Evolutionary conservation across 208 protist genomes (phyloP).

Genomic region (Trypanosoma cruzi): DNA sequence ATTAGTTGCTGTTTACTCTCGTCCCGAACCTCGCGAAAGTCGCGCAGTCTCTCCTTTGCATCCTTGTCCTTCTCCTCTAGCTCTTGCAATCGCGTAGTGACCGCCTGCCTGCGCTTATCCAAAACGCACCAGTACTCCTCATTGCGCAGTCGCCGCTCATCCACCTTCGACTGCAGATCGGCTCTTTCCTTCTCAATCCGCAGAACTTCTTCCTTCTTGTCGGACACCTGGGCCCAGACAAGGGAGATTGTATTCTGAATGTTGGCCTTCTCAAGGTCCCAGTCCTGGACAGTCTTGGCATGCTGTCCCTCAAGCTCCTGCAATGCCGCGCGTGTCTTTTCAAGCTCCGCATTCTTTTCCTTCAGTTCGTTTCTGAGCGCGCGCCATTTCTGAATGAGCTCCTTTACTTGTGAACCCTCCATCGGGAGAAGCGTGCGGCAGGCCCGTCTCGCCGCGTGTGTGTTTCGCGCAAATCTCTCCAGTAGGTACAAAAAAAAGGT

Average conservation of each 20-base stretch:
- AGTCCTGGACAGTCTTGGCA: conserved; percentile 59
- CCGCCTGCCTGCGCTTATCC: conserved; percentile 47
- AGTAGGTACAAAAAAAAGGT: conserved; percentile 3
- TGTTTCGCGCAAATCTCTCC: neutral
- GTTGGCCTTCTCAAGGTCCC: conserved; percentile 81
- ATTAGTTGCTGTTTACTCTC: conserved; percentile 54
- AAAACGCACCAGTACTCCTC: conserved; percentile 68
- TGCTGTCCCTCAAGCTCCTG: conserved; percentile 55
- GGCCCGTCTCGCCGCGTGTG: conserved; percentile 1
- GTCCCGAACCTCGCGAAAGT: conserved; percentile 53
- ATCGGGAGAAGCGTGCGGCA: conserved; percentile 6
- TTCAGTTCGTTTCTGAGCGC: conserved; percentile 54
- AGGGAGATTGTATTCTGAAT: conserved; percentile 71
- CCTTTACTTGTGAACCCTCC: conserved; percentile 55
- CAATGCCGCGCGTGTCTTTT: conserved; percentile 39
- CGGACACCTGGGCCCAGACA: conserved; percentile 58
- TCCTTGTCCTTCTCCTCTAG: conserved; percentile 58
- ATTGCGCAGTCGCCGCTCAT: conserved; percentile 65
- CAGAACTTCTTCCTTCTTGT: conserved; percentile 66
- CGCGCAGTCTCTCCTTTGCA: conserved; percentile 40
- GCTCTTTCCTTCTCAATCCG: conserved; percentile 57
- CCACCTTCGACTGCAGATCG: conserved; percentile 70
- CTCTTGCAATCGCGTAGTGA: conserved; percentile 38
- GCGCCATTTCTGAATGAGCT: conserved; percentile 77
- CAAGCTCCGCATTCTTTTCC: conserved; percentile 52